phyloP scores from a whole-genome alignment of 1,139 yeast genomes.

The Candida sojae region DNA sequence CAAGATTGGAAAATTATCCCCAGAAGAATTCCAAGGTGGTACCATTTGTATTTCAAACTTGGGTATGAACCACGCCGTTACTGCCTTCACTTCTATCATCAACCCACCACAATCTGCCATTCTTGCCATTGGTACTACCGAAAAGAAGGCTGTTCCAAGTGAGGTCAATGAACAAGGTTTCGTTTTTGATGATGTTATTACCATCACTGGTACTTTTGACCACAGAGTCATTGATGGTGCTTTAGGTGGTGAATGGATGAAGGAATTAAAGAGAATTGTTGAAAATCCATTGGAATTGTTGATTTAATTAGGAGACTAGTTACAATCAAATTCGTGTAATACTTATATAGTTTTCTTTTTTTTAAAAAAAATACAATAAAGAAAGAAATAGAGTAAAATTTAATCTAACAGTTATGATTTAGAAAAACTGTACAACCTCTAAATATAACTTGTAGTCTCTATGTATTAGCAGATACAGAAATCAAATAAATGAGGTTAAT shows the following conservation, averaged over 20 bases:
- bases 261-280: constrained; percentile 83
- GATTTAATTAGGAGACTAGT: constrained; percentile 44
- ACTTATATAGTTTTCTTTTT: neutral
- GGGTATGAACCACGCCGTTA: constrained; percentile 97
- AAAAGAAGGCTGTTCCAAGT: constrained; percentile 92
- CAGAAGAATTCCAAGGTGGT: constrained; percentile 99
- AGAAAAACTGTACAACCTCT: too few species aligned
- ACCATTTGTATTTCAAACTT: constrained; percentile 96
- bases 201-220: constrained; percentile 94
- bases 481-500: too few species aligned
- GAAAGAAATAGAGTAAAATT: neutral
- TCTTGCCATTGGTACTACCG: constrained; percentile 90
- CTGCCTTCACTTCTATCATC: constrained; percentile 90
- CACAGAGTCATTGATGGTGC: constrained; percentile 98
- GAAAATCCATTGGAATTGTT: constrained; percentile 96
- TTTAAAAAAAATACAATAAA: neutral
- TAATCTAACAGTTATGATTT: too few species aligned
- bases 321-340: neutral
- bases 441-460: too few species aligned
- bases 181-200: constrained; percentile 87
- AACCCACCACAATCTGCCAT: constrained; percentile 98
- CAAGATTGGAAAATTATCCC: constrained; percentile 85
- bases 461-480: too few species aligned
- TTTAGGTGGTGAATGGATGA: constrained; percentile 95
- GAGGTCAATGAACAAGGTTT: constrained; percentile 89